Conservation (phyloP, 352 stramenopile genomes). For the Elongisporangium undulatum region DNA sequence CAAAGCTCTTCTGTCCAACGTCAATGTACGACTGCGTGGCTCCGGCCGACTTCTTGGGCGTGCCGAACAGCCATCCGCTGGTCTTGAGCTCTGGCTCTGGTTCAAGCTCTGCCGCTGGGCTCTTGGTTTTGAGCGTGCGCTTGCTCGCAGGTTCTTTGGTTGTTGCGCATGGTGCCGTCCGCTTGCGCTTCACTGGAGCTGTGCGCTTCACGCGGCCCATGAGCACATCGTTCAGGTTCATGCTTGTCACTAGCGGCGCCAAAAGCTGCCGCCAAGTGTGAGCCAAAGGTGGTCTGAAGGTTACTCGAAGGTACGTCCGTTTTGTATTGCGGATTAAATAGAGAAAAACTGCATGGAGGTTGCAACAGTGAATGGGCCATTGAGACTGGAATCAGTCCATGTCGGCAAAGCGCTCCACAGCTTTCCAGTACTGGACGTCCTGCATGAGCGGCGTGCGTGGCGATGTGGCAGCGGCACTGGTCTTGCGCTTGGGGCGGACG, state of each 20-base stretch:
- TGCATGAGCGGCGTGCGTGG: background rate
- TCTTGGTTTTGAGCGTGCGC: conserved; percentile 14
- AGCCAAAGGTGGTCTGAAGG: background rate
- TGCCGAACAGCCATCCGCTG: background rate
- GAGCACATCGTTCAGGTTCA: conserved; percentile 35
- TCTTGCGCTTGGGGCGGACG: background rate
- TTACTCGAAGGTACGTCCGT: background rate
- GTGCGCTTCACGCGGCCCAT: conserved; percentile 35
- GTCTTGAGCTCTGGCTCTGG: conserved; percentile 18
- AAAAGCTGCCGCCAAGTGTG: background rate
- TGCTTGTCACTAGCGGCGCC: background rate
- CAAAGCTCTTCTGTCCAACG: conserved; percentile 68
- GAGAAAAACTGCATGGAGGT: background rate
- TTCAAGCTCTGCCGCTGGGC: conserved; percentile 9
- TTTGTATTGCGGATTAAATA: background rate
- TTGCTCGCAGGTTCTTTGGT: conserved; percentile 11
- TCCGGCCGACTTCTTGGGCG: conserved; percentile 10
- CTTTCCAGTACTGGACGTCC: background rate
- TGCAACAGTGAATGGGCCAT: too few species aligned
- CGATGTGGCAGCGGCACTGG: background rate
- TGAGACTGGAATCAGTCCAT: background rate
- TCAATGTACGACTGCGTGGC: conserved; percentile 68
- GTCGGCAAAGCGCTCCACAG: background rate
- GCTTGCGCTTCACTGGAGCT: conserved; percentile 30
- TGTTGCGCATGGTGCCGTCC: conserved; percentile 12